Evolutionary conservation across 2,329 filamentous ascomycete genomes (phyloP), one percentile per base, ranked within the genome.

Genomic region (Sarocladium oryzae): DNA sequence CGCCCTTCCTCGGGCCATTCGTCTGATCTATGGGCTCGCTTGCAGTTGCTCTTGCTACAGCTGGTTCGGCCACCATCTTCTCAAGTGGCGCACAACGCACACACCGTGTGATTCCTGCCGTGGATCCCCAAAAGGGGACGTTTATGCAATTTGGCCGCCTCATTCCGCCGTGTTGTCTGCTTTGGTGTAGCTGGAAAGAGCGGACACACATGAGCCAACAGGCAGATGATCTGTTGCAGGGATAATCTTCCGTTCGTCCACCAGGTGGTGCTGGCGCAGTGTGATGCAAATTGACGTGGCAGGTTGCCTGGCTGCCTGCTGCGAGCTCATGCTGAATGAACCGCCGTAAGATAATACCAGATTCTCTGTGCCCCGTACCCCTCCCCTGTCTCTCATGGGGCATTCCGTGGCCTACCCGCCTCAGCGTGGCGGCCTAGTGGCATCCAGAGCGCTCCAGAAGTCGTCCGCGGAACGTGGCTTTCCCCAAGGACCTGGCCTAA

Each of bases 361-460:
- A n/a, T n/a, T n/a, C n/a, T n/a, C n/a, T 16, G 28, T 30, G 21
- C 28, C 9, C 37, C 37, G 7, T 23, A 23, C 40, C 43, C 43
- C 43, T n/a, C 11, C 26, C 26, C 43, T 33, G 15, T 33, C 43
- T 13, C 33, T 43, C 7, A 15, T 20, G 16, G 4, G 16, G n/a
- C 20, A 18, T 11, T n/a, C 26, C 28, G 15, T 20, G 26, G 26
- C 26, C 28, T 30, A 20, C 15, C 43, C 24, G 11, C 26, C 28
- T 26, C 43, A 20, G 16, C 16, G 33, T 26, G 15, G 43, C 18
- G 43, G 43, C 43, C 43, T 48, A 48, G 43, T 48, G 43, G 26
- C 28, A 16, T 48, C 43, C 43, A 48, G 43, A 48, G 43, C 43
- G 43, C 43, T 48, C 43, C 43, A 48, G 43, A 48, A 32, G 43